Percentiles rank a stretch among this genome's conserved stretches.
These are phyloP conservation scores for Sporisorium scitamineum DNA, from an alignment of 1,284 basidiomycete species.

Conservation along the genomic window DNA sequence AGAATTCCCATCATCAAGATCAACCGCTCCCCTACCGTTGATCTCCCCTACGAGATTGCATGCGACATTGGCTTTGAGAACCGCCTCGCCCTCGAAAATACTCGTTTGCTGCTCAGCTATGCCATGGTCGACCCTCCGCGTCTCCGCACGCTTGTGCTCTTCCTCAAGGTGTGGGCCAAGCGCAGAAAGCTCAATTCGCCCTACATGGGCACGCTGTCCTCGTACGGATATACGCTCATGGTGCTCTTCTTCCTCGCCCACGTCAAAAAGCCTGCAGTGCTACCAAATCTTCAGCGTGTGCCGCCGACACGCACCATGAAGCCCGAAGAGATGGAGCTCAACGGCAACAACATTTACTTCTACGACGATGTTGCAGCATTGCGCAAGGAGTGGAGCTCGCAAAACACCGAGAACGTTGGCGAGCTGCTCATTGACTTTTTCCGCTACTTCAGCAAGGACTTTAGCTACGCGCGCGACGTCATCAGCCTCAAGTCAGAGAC, in stretches of 20 bases:
- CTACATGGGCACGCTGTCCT: slow-evolving; percentile 94
- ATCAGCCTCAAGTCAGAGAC: slow-evolving; percentile 83
- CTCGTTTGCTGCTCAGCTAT: slow-evolving; percentile 93
- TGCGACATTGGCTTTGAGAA: slow-evolving; percentile 99
- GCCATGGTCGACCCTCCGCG: slow-evolving; percentile 95
- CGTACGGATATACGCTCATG: slow-evolving; percentile 96
- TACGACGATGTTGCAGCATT: slow-evolving; percentile 96
- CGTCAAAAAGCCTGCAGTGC: slow-evolving; percentile 76
- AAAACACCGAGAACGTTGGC: slow-evolving; percentile 90
- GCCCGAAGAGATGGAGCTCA: slow-evolving; percentile 81
- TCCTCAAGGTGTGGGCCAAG: slow-evolving; percentile 99
- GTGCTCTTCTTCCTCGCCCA: slow-evolving; percentile 97
- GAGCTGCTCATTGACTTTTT: slow-evolving; percentile 98
- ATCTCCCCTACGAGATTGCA: slow-evolving; percentile 78
- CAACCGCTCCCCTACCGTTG: slow-evolving; percentile 86
- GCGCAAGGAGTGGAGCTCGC: slow-evolving; percentile 90
- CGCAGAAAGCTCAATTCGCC: slow-evolving; percentile 97
- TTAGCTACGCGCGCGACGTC: slow-evolving; percentile 89
- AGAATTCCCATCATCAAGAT: slow-evolving; percentile 99
- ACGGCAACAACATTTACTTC: slow-evolving; percentile 76
- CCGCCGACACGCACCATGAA: slow-evolving; percentile 60
- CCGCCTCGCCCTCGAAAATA: slow-evolving; percentile 94
- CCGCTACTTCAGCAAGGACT: slow-evolving; percentile 93
- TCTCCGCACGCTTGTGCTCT: slow-evolving; percentile 92
- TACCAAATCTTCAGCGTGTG: slow-evolving; percentile 70